Evolutionary conservation across 1,284 basidiomycete species (phyloP), one percentile per base, ranked within the genome.

Genomic region (Ganoderma meredithae): DNA sequence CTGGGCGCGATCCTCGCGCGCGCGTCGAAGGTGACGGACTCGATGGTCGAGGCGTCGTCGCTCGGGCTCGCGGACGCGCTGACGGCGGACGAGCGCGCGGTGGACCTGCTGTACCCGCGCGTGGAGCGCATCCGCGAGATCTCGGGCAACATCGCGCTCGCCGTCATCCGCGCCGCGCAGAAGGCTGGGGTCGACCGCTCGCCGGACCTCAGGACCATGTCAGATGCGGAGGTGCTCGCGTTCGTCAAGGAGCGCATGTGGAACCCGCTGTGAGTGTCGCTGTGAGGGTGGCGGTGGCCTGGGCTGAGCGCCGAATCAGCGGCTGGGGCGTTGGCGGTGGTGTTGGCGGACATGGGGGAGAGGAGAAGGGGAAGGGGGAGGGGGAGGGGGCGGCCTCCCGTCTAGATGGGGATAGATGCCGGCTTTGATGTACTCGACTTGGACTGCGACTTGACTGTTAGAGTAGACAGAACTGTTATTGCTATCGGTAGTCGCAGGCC

Each of bases 91-190:
- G 96, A 98, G 81, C 86, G 81, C 63, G 83, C 81, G 8, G 75
- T 80, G 47, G 91, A 88, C 43, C 83, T 95, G 65, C 79, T 95
- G 17, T 96, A 95, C 79, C 94, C 94, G 62, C 87, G 87, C 64
- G 83, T 95, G 70, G 87, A 91, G 72, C 85, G 94, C 73, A 96
- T 97, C 75, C 86, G 95, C 58, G 93, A 95, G 74, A 95, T 97
- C 75, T 93, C 92, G 72, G 89, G 87, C 1, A 79, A 85, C 64
- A 93, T 97, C 71, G 92, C 94, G 15, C 80, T 82, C 63, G 83
- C 86, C 56, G 94, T 96, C 65, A 91, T 96, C 74, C 87, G 89
- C 65, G 85, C 88, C 49, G 93, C 95, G 41, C 94, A 96, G 79
- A 86, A 87, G 73, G 90, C 88, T 67, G 84, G 83, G 66, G 90